A percentile compares a stretch with the other conserved stretches of the same genome.
These are phyloP conservation scores for Teratosphaeria pseudoeucalypti DNA, from an alignment of 2,329 filamentous ascomycete genomes.

Conservation along the genomic window DNA sequence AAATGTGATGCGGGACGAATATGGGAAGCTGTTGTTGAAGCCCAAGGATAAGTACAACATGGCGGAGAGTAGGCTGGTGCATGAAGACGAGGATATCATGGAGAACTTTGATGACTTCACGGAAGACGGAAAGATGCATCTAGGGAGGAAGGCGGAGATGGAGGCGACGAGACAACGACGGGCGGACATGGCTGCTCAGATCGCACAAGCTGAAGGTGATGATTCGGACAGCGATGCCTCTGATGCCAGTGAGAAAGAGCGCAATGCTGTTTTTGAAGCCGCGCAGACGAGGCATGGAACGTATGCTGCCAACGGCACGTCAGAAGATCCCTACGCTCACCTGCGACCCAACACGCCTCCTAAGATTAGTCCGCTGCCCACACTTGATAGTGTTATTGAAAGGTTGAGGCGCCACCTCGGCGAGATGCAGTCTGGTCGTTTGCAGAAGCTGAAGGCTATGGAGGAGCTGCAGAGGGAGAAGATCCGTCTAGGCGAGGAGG, in stretches of 20 bases:
- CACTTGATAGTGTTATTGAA: conserved; percentile 56
- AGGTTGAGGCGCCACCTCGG: conserved; percentile 52
- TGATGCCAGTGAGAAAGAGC: conserved; percentile 54
- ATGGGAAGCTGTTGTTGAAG: conserved; percentile 36
- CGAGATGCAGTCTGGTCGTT: conserved; percentile 50
- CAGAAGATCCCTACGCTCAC: conserved; percentile 19
- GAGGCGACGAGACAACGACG: conserved; percentile 57
- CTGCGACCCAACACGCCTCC: conserved; percentile 50
- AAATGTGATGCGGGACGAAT: conserved; percentile 31
- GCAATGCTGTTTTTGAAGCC: conserved; percentile 72
- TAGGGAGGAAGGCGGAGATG: conserved; percentile 69
- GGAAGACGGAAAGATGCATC: conserved; percentile 61
- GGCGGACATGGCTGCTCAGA: conserved; percentile 66
- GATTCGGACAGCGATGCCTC: conserved; percentile 38
- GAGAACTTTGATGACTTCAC: conserved; percentile 84
- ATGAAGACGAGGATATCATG: conserved; percentile 71
- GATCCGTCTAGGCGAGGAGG: conserved; percentile 54
- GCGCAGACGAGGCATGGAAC: conserved; percentile 81
- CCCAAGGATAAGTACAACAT: conserved; percentile 44
- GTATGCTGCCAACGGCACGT: conserved; percentile 39
- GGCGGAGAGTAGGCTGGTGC: conserved; percentile 58
- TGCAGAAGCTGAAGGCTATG: conserved; percentile 51
- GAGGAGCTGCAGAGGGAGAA: conserved; percentile 60
- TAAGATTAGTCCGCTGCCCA: conserved; percentile 68
- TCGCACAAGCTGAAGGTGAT: conserved; percentile 51